Evolutionary conservation across 768 basidiomycete species (phyloP).

Genomic region (Mycena belliarum): DNA sequence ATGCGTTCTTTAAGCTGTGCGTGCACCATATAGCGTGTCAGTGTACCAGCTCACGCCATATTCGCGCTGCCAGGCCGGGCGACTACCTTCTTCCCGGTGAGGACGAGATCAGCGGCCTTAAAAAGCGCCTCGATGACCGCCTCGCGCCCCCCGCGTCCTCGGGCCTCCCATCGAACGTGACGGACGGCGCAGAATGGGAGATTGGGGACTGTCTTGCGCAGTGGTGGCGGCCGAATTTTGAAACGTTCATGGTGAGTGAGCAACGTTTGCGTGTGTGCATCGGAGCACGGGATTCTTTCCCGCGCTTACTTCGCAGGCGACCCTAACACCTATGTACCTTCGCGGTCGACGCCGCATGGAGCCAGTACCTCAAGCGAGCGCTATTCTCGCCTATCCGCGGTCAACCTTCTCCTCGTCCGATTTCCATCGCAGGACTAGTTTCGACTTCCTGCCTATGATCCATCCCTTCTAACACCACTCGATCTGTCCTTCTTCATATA

Average conservation of each 20-base stretch:
- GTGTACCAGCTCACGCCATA: not conserved
- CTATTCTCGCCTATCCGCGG: too few species aligned
- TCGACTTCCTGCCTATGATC: too few species aligned
- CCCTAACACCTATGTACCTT: constrained; percentile 6
- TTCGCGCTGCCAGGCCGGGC: constrained; percentile 66
- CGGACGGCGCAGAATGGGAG: constrained; percentile 88
- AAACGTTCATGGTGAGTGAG: constrained; percentile 91
- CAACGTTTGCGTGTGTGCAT: not conserved
- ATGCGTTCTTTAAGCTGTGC: constrained; percentile 98
- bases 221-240: constrained; percentile 99
- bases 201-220: constrained; percentile 95
- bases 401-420: too few species aligned
- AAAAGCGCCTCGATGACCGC: constrained; percentile 84
- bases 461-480: too few species aligned
- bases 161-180: constrained; percentile 68
- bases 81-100: constrained; percentile 98
- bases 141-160: constrained; percentile 76
- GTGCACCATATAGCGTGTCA: constrained; percentile 30
- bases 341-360: too few species aligned
- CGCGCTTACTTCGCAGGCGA: constrained; percentile 9
- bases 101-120: constrained; percentile 88
- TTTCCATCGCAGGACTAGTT: too few species aligned
- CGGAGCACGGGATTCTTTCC: not conserved
- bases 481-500: too few species aligned
- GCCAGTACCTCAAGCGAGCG: too few species aligned